phyloP scores from a whole-genome alignment of 2,329 filamentous ascomycete genomes.

The Xylariaceae sp. region DNA sequence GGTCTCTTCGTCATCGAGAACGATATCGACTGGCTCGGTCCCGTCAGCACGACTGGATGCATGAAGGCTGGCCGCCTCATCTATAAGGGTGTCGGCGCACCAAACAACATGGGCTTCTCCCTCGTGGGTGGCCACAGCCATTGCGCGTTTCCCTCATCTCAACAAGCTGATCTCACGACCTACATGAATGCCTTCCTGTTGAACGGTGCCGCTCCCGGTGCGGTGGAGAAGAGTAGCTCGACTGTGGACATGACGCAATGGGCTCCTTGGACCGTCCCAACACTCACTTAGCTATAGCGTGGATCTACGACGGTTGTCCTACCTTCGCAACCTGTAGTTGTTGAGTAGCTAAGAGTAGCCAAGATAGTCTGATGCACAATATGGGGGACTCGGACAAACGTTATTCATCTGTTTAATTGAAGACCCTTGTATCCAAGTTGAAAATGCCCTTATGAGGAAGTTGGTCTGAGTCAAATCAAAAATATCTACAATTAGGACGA shows the following conservation, averaged over 20 bases:
- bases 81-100: slow-evolving; percentile 52
- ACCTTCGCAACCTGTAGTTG: too few relatives aligned
- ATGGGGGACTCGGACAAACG: too few relatives aligned
- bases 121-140: slow-evolving; percentile 54
- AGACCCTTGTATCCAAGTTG: too few relatives aligned
- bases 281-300: slow-evolving; percentile 27
- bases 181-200: slow-evolving; percentile 57
- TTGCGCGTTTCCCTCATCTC: slow-evolving; percentile 53
- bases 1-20: slow-evolving; percentile 57
- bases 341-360: too few relatives aligned
- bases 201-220: slow-evolving; percentile 31
- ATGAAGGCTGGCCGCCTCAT: slow-evolving; percentile 54
- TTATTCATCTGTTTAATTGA: too few relatives aligned
- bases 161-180: slow-evolving; percentile 49
- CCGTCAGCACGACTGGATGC: slow-evolving; percentile 54
- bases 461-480: too few relatives aligned
- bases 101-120: slow-evolving; percentile 57
- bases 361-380: too few relatives aligned
- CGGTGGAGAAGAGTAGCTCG: slow-evolving; percentile 38
- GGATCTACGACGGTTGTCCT: too few relatives aligned
- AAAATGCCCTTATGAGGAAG: too few relatives aligned
- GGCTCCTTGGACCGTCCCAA: slow-evolving; percentile 42
- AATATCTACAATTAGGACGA: too few relatives aligned
- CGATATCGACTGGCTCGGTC: slow-evolving; percentile 58
- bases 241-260: slow-evolving; percentile 39